Percentiles rank a stretch among this genome's conserved stretches.
Evolutionary conservation across 352 stramenopile genomes (phyloP).

Genomic region (Globisporangium okanoganense): DNA sequence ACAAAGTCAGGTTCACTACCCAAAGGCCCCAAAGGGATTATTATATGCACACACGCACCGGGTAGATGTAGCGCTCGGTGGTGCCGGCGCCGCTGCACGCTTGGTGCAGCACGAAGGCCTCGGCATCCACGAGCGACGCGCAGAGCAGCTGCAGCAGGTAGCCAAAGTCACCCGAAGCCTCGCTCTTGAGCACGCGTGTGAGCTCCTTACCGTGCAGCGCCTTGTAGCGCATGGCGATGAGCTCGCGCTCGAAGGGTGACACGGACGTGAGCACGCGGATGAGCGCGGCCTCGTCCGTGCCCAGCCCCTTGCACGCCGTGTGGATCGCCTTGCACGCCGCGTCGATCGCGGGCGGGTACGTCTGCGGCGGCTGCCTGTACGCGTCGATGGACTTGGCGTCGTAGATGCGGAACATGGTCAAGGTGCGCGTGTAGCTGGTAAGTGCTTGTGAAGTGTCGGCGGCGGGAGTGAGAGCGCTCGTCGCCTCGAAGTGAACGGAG

Average conservation of each 20-base stretch:
- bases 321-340: slow-evolving; percentile 48
- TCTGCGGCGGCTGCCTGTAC: slow-evolving; percentile 12
- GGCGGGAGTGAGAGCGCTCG: neutral
- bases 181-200: slow-evolving; percentile 55
- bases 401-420: slow-evolving; percentile 34
- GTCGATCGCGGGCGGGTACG: slow-evolving; percentile 47
- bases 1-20: neutral
- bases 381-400: slow-evolving; percentile 18
- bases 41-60: slow-evolving; percentile 26
- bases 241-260: slow-evolving; percentile 43
- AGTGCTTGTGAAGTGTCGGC: neutral
- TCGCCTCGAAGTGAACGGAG: neutral
- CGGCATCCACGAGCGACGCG: slow-evolving; percentile 56
- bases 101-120: slow-evolving; percentile 64
- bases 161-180: slow-evolving; percentile 66
- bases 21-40: neutral
- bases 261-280: slow-evolving; percentile 43
- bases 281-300: slow-evolving; percentile 64
- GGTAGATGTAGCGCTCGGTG: slow-evolving; percentile 65
- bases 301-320: slow-evolving; percentile 60
- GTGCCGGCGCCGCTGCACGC: slow-evolving; percentile 45
- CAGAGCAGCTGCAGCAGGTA: slow-evolving; percentile 61
- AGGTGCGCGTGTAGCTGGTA: neutral
- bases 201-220: slow-evolving; percentile 56
- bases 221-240: slow-evolving; percentile 69